These are phyloP conservation scores for Epichloe sibirici DNA, from an alignment of 2,329 filamentous ascomycete genomes.

Conservation along the genomic window DNA sequence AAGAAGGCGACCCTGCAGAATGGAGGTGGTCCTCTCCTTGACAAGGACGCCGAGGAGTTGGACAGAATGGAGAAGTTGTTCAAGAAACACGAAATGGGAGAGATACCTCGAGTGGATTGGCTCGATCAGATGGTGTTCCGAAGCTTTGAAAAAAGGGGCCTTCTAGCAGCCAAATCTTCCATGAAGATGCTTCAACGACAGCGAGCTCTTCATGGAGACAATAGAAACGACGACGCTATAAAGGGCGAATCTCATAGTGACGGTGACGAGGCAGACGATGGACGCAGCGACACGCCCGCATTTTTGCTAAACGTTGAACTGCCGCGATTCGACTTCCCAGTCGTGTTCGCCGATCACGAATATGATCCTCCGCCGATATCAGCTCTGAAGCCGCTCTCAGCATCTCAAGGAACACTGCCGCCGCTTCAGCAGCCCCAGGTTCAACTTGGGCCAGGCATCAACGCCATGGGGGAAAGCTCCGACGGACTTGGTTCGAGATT, in stretches of 20 bases:
- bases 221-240: conserved; percentile 17
- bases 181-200: conserved; percentile 44
- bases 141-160: conserved; percentile 66
- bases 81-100: conserved; percentile 97
- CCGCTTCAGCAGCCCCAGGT: conserved; percentile 78
- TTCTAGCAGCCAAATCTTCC: conserved; percentile 51
- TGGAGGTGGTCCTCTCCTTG: conserved; percentile 37
- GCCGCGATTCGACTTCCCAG: conserved; percentile 86
- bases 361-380: conserved; percentile 80
- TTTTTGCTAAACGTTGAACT: conserved; percentile 86
- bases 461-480: conserved; percentile 45
- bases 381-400: conserved; percentile 46
- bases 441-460: conserved; percentile 80
- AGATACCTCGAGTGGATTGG: conserved; percentile 89
- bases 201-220: conserved; percentile 29
- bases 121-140: conserved; percentile 90
- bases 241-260: conserved; percentile 17
- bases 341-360: conserved; percentile 90
- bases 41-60: conserved; percentile 69
- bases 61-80: conserved; percentile 81
- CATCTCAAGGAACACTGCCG: conserved; percentile 53
- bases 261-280: conserved; percentile 25
- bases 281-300: conserved; percentile 37
- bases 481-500: conserved; percentile 45
- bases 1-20: conserved; percentile 39